These are phyloP conservation scores for Neurospora sp. DNA, from an alignment of 495 filamentous ascomycete species.

Conservation along the genomic window DNA sequence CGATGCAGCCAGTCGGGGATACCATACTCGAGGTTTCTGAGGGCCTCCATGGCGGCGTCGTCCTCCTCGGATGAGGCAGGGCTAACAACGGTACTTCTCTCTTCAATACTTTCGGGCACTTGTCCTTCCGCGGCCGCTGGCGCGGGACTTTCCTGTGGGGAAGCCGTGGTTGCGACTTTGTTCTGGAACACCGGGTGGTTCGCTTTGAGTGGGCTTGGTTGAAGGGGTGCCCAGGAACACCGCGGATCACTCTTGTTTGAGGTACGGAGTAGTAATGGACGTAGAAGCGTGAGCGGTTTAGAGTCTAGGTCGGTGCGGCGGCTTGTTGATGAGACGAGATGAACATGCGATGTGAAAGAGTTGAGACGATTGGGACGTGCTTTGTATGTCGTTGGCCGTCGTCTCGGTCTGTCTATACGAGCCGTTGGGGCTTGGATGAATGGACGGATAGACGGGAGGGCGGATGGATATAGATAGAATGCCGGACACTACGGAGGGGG, in stretches of 20 bases:
- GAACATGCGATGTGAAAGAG: not conserved
- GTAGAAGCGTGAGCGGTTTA: not conserved
- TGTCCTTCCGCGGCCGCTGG: not conserved
- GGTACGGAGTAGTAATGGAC: not conserved
- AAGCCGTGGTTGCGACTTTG: not conserved
- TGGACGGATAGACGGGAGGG: not conserved
- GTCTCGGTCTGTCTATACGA: not conserved
- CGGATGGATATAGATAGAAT: not conserved
- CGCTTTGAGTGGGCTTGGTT: not conserved
- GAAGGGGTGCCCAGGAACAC: not conserved
- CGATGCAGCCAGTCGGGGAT: slow-evolving; percentile 58
- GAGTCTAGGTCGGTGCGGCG: not conserved
- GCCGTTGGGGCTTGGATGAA: not conserved
- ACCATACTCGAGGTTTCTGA: slow-evolving; percentile 51
- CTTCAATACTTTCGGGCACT: not conserved
- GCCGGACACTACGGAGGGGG: not conserved
- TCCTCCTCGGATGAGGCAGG: slow-evolving; percentile 12
- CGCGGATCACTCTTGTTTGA: not conserved
- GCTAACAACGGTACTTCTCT: not conserved
- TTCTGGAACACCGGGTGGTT: not conserved
- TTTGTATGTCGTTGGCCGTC: not conserved
- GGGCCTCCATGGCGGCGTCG: slow-evolving; percentile 47
- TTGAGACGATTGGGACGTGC: not conserved
- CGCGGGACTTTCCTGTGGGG: not conserved
- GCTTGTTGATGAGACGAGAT: not conserved